Base-by-base conservation (phyloP, 1,284 basidiomycete species). In the Ustilago nuda region DNA sequence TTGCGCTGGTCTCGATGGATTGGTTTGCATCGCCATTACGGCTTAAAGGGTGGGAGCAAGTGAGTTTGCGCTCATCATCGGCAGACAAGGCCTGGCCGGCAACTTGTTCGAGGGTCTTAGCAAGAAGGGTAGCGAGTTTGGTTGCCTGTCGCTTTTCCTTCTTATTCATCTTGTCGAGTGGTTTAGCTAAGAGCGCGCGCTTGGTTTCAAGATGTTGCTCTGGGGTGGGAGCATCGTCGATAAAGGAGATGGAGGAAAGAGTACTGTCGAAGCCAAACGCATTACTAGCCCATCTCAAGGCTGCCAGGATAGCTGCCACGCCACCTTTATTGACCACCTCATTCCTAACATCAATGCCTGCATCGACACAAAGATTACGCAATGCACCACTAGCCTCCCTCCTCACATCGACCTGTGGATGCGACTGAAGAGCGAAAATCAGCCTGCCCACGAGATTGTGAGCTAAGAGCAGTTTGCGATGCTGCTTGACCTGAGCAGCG, bases 331-430 rank as follows among this genome's bases (percentile, higher is more conserved):
- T 74, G 41, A 72, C 81, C 12, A 84, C 48, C 61, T 79, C 63
- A 48, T 66, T 78, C 32, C 80, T 55, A 27, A 75, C 72, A 30
- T 78, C 78, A 45, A 69, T 61, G 41, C 78, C 75, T 7, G 78
- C 76, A 33, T 84, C 80, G 48, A 85, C 72, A 58, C 83, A 84
- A 41, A 85, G 69, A 48, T 84, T 85, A 51, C 83, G 78, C n/a
- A 85, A 74, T 2, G 78, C 79, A 23, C 83, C 82, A 37, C 79
- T 78, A 8, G 84, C 84, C 68, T 84, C 83, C n/a, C 74, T 62
- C 48, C 79, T 75, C 23, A 83, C 73, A 37, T 83, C 79, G 37
- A 82, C 68, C 23, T 79, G 66, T 39, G 77, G 73, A 37, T 79
- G 72, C 0, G 78, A 66, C 8, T 79, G 59, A 35, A 85, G 76